phyloP scores from a whole-genome alignment of 148 eudicot genomes.

The Amaranthus hypochondriacus region DNA sequence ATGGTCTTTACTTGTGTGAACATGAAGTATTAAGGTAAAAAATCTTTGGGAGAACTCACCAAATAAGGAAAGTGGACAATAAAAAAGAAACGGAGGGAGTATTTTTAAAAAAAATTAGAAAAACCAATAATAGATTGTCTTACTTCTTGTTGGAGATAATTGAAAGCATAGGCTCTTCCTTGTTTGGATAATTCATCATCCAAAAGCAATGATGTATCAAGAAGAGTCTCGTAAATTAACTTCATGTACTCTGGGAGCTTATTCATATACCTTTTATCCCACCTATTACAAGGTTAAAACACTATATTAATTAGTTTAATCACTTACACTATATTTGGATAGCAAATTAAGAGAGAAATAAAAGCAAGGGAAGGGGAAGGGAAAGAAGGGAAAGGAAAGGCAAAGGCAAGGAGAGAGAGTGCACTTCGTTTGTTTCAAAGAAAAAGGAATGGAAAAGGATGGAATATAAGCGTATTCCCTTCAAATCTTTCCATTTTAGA shows the following conservation, averaged over 20 bases:
- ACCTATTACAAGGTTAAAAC: constrained; percentile 4
- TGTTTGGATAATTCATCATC: constrained; percentile 5
- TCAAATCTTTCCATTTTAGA: no score
- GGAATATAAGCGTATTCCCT: no score
- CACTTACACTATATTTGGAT: no score
- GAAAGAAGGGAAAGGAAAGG: no score
- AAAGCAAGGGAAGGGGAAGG: no score
- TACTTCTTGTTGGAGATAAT: constrained; percentile 5
- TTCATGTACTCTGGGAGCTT: constrained; percentile 26
- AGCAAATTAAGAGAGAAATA: neutral
- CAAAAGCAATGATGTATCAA: constrained; percentile 1
- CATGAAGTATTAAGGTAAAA: no score
- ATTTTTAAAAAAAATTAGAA: neutral
- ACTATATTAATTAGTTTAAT: neutral
- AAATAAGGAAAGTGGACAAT: neutral
- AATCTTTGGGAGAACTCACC: no score
- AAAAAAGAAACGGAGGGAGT: no score
- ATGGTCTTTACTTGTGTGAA: no score
- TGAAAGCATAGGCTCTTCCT: constrained; percentile 5
- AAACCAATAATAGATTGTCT: neutral
- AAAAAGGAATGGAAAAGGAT: no score
- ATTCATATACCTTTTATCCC: constrained; percentile 17
- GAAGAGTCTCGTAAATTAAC: constrained; percentile 1
- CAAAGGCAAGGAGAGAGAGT: no score
- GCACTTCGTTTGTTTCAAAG: no score